Percentiles rank a stretch among this genome's conserved stretches.
Evolutionary conservation across 2,329 filamentous ascomycete species (phyloP).

Genomic region (Ceratocystis albifundus): DNA sequence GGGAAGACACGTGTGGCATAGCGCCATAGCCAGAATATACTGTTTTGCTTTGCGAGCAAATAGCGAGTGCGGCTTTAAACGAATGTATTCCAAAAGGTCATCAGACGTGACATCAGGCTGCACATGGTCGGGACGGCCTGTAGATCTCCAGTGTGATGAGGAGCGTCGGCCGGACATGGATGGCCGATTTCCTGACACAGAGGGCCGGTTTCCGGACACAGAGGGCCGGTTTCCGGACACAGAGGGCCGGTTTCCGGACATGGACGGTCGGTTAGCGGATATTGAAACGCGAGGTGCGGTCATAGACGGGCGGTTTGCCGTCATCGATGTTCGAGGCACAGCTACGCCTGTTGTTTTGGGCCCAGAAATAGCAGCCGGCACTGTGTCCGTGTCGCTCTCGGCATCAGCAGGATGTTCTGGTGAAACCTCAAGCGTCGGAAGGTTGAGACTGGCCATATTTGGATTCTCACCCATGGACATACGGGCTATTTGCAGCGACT

Average conservation of each 20-base stretch:
- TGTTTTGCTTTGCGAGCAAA: slow-evolving; percentile 72
- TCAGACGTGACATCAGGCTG: slow-evolving; percentile 53
- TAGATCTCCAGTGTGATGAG: slow-evolving; percentile 41
- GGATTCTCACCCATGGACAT: slow-evolving; percentile 20
- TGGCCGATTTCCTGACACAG: slow-evolving; percentile 25
- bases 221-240: slow-evolving; percentile 29
- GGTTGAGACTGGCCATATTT: not conserved
- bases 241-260: slow-evolving; percentile 24
- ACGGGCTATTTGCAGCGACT: slow-evolving; percentile 20
- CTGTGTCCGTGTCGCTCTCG: slow-evolving; percentile 26
- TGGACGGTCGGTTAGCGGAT: slow-evolving; percentile 18
- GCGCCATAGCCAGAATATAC: slow-evolving; percentile 70
- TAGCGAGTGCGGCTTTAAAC: slow-evolving; percentile 58
- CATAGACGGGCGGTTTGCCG: slow-evolving; percentile 24
- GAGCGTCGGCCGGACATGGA: slow-evolving; percentile 33
- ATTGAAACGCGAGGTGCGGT: slow-evolving; percentile 26
- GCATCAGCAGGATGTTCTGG: slow-evolving; percentile 27
- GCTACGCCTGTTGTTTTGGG: not conserved
- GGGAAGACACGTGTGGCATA: slow-evolving; percentile 85
- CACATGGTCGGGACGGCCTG: slow-evolving; percentile 37
- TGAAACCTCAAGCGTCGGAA: slow-evolving; percentile 27
- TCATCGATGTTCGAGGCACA: slow-evolving; percentile 17
- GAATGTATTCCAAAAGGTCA: slow-evolving; percentile 69
- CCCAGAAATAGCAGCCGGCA: slow-evolving; percentile 22
- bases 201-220: slow-evolving; percentile 26